phyloP scores from a whole-genome alignment of 345 rosid species.

The Geranium brycei region DNA sequence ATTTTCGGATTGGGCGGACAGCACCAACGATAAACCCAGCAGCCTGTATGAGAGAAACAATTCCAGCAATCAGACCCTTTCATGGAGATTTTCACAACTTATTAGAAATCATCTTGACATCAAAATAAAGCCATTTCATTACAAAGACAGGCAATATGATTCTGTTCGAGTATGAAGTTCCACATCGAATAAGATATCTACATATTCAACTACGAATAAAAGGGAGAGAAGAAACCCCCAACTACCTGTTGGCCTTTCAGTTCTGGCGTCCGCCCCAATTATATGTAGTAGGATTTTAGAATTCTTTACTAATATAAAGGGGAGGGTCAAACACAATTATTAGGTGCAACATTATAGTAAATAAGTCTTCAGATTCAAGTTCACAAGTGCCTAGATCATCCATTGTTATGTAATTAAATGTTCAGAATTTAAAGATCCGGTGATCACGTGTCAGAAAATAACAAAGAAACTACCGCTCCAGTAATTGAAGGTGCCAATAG shows the following conservation, averaged over 20 bases:
- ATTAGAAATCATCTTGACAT: neutral
- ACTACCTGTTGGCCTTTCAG: too few species aligned
- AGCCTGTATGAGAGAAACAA: conserved; percentile 8
- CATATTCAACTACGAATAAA: too few species aligned
- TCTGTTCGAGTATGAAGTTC: too few species aligned
- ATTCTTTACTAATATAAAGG: too few species aligned
- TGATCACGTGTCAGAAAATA: neutral
- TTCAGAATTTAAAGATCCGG: neutral
- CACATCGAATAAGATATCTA: too few species aligned
- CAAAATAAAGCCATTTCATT: neutral
- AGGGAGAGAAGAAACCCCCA: too few species aligned
- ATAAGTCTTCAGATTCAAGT: too few species aligned
- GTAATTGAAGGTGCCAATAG: conserved; percentile 31
- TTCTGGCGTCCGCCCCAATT: too few species aligned
- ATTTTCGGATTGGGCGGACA: conserved; percentile 13
- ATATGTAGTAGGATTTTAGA: too few species aligned
- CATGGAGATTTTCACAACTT: neutral
- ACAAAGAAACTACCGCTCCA: conserved; percentile 23
- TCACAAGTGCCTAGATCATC: neutral
- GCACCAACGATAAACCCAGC: conserved; percentile 24
- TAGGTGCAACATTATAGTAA: too few species aligned
- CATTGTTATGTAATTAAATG: neutral
- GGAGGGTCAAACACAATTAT: too few species aligned
- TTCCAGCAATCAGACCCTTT: neutral
- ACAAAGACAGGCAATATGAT: too few species aligned